Percentiles rank a stretch among this genome's conserved stretches.
Evolutionary conservation across 2,329 filamentous ascomycete species (phyloP).

Genomic region (Penicillium fuscoglaucum): DNA sequence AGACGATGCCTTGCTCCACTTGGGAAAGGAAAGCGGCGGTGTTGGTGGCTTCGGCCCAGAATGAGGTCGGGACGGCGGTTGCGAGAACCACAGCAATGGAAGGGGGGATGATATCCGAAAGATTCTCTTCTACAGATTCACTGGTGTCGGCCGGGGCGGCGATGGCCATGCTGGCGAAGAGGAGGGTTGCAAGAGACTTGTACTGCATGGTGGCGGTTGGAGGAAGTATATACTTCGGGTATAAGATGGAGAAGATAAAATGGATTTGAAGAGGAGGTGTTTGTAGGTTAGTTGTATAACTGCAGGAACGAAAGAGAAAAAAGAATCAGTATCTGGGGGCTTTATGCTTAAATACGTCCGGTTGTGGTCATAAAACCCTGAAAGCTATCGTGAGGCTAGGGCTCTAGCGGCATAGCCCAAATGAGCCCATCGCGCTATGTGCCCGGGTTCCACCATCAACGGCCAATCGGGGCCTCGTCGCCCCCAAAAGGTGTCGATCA

Average conservation of each 20-base stretch:
- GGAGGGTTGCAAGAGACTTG: conserved; percentile 13
- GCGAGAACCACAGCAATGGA: conserved; percentile 9
- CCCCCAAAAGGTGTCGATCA: conserved; percentile 9
- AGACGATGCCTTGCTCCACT: conserved; percentile 10
- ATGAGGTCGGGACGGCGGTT: conserved; percentile 13
- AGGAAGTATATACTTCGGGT: not conserved
- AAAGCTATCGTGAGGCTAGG: not conserved
- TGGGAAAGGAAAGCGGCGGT: conserved; percentile 12
- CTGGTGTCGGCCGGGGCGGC: conserved; percentile 2
- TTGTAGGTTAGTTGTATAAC: not conserved
- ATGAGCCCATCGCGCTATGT: conserved; percentile 1
- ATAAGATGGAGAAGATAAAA: not conserved
- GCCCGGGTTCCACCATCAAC: not conserved
- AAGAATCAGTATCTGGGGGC: not conserved
- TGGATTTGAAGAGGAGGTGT: not conserved
- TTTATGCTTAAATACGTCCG: not conserved
- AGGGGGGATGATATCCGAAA: not conserved
- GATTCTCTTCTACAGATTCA: not conserved
- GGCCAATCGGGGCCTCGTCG: conserved; percentile 12
- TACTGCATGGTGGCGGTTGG: conserved; percentile 15
- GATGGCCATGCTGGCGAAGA: conserved; percentile 13
- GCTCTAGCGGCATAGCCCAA: conserved; percentile 3
- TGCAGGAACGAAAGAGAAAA: not conserved
- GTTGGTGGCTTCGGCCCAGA: conserved; percentile 11
- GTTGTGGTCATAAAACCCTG: not conserved